A percentile compares a stretch with the other conserved stretches of the same genome.
phyloP scores from a whole-genome alignment of 2,329 filamentous ascomycete species.

The Exophiala sideris region DNA sequence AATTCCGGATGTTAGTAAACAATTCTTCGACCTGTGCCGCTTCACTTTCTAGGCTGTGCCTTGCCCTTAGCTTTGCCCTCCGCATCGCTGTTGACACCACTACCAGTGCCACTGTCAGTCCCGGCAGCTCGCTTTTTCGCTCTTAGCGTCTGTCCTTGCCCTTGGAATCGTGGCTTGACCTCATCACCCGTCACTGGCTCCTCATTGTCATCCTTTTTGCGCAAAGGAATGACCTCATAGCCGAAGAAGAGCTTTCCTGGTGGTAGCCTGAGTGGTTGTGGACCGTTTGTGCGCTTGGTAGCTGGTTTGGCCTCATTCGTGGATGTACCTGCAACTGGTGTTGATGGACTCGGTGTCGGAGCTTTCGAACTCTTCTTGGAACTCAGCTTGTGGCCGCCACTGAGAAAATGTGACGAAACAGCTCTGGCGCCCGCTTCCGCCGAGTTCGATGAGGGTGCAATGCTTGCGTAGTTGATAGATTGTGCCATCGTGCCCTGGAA shows the following conservation, averaged over 20 bases:
- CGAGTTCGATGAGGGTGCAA: constrained; percentile 71
- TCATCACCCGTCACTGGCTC: constrained; percentile 61
- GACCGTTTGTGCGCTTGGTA: constrained; percentile 64
- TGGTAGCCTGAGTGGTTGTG: constrained; percentile 77
- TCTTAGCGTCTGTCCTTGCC: constrained; percentile 76
- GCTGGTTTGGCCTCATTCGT: constrained; percentile 42
- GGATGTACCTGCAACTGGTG: constrained; percentile 62
- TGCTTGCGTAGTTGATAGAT: constrained; percentile 91
- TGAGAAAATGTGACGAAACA: constrained; percentile 72
- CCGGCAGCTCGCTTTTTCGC: constrained; percentile 64
- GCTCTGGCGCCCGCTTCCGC: constrained; percentile 61
- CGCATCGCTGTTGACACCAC: constrained; percentile 37
- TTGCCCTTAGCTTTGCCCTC: constrained; percentile 23
- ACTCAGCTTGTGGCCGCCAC: constrained; percentile 76
- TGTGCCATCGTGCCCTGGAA: constrained; percentile 92
- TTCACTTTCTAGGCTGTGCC: background rate
- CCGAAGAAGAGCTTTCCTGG: constrained; percentile 95
- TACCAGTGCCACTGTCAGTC: constrained; percentile 31
- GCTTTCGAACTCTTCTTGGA: constrained; percentile 77
- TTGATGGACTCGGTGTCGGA: constrained; percentile 67
- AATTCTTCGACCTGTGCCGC: background rate
- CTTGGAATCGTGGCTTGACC: constrained; percentile 72
- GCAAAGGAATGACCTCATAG: constrained; percentile 85
- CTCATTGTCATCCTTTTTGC: constrained; percentile 69
- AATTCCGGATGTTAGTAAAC: background rate